phyloP scores from a whole-genome alignment of 129 eudicot genomes.

The Logfia minima region DNA sequence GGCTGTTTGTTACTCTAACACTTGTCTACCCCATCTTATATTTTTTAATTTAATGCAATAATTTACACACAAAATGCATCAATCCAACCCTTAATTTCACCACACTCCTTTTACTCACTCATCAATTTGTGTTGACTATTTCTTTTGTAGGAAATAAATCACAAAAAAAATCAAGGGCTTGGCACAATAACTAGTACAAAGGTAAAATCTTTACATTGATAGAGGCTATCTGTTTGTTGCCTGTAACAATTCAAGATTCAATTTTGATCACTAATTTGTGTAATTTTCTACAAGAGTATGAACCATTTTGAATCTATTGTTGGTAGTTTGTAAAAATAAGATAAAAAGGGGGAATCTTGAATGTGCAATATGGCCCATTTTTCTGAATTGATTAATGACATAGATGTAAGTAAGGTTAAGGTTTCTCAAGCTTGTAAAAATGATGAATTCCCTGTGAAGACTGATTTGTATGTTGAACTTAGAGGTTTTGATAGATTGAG shows the following conservation, averaged over 20 bases:
- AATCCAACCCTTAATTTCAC: conserved; percentile 28
- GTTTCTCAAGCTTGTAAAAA: background rate
- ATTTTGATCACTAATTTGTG: conserved; percentile 22
- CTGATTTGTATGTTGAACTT: conserved; percentile 9
- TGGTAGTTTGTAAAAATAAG: conserved; percentile 12
- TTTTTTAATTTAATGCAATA: background rate
- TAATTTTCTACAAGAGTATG: conserved; percentile 24
- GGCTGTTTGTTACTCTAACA: conserved; percentile 28
- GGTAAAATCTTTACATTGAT: conserved; percentile 24
- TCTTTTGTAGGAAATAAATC: conserved; percentile 32
- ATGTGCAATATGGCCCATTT: conserved; percentile 48
- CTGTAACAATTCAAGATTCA: conserved; percentile 28
- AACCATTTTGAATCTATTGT: conserved; percentile 14
- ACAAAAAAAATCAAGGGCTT: conserved; percentile 17
- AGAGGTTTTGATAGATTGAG: conserved; percentile 46
- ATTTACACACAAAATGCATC: conserved; percentile 26
- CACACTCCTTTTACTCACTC: conserved; percentile 10
- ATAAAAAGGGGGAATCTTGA: conserved; percentile 25
- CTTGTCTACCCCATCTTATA: conserved; percentile 23
- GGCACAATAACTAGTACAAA: conserved; percentile 21
- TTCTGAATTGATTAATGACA: conserved; percentile 34
- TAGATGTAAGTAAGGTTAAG: background rate
- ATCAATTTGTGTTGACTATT: conserved; percentile 31
- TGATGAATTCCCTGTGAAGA: background rate
- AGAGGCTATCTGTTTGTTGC: conserved; percentile 24